phyloP scores from a whole-genome alignment of 176 grass and related monocot species.

The Poa annua region DNA sequence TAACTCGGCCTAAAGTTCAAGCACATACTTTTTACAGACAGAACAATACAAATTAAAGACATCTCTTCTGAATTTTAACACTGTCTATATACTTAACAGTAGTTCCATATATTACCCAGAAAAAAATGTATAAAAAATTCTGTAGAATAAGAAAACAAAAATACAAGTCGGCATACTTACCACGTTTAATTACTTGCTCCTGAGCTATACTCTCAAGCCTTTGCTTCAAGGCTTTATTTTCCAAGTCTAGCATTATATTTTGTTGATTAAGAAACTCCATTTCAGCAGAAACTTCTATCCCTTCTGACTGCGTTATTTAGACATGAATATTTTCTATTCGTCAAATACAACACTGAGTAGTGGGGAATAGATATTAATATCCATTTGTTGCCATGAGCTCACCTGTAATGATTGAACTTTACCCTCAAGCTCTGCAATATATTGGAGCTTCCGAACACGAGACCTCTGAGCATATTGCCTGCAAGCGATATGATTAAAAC shows the following conservation, averaged over 20 bases:
- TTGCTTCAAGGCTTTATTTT: slow-evolving; percentile 96
- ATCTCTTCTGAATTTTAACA: background rate
- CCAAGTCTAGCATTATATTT: slow-evolving; percentile 94
- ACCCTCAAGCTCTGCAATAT: slow-evolving; percentile 96
- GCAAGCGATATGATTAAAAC: background rate
- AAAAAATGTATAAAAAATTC: slow-evolving; percentile 7
- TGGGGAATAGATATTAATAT: slow-evolving; percentile 1
- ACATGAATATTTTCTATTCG: slow-evolving; percentile 28
- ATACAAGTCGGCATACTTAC: slow-evolving; percentile 50
- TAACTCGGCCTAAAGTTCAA: background rate
- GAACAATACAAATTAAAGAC: background rate
- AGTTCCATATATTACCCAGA: slow-evolving; percentile 1
- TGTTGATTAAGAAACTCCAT: slow-evolving; percentile 90
- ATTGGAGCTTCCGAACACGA: slow-evolving; percentile 92
- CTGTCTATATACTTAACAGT: background rate
- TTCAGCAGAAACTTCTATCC: slow-evolving; percentile 84
- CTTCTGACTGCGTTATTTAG: slow-evolving; percentile 66
- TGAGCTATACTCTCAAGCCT: slow-evolving; percentile 81
- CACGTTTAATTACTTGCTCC: slow-evolving; percentile 88
- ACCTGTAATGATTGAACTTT: slow-evolving; percentile 88
- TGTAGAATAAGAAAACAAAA: background rate
- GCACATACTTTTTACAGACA: slow-evolving; percentile 3
- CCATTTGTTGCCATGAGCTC: slow-evolving; percentile 23
- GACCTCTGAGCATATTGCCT: slow-evolving; percentile 98
- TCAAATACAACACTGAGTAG: slow-evolving; percentile 16